phyloP scores from a whole-genome alignment of 192 early-diverging fungal species.

The Gaertneriomyces sp. region DNA sequence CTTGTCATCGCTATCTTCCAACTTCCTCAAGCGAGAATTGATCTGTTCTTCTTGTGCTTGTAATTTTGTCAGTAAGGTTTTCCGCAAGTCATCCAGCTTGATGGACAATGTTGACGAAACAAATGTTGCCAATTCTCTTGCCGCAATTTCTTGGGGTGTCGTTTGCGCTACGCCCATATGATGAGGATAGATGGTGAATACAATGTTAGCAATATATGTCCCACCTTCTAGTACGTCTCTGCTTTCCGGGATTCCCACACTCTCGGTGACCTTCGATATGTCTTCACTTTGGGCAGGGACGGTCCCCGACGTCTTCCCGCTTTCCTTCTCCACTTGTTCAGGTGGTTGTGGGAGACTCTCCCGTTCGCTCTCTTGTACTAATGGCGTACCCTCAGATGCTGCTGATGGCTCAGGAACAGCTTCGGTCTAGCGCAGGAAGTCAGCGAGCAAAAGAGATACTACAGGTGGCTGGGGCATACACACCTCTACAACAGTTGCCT shows the following conservation, averaged over 20 bases:
- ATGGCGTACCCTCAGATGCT: too few species aligned
- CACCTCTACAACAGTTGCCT: neutral
- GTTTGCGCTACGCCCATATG: neutral
- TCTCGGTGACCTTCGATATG: neutral
- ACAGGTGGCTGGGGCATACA: too few species aligned
- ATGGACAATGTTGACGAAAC: conserved; percentile 31
- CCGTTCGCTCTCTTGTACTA: too few species aligned
- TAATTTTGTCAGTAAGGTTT: conserved; percentile 33
- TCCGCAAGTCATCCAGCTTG: conserved; percentile 49
- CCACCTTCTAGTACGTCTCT: too few species aligned
- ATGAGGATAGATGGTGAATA: neutral
- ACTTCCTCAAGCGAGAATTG: conserved; percentile 23
- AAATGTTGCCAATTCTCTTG: conserved; percentile 35
- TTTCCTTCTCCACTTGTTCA: neutral
- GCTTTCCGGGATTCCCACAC: neutral
- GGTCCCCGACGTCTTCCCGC: neutral
- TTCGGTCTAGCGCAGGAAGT: too few species aligned
- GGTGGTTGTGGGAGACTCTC: too few species aligned
- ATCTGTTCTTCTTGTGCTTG: conserved; percentile 42
- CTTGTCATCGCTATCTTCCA: conserved; percentile 40
- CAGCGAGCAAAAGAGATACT: too few species aligned
- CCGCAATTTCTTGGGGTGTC: conserved; percentile 40
- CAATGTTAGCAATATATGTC: too few species aligned
- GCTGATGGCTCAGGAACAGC: too few species aligned
- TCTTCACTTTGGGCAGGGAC: neutral